phyloP scores from a whole-genome alignment of 2,329 filamentous ascomycete species.

The Botryotinia convoluta region DNA sequence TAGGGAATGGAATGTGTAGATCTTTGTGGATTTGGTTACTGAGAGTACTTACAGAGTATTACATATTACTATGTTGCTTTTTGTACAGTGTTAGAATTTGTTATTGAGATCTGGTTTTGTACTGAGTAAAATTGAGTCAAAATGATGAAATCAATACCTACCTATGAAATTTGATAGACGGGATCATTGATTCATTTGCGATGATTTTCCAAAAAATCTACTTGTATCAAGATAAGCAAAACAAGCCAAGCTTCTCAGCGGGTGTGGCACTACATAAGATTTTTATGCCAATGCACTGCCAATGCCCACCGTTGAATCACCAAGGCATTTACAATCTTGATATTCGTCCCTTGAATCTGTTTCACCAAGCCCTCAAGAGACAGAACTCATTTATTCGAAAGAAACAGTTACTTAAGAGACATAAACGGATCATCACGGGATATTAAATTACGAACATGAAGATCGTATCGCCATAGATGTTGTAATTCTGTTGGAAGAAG shows the following conservation, averaged over 20 bases:
- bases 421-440: neutral
- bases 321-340: neutral
- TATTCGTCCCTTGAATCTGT: neutral
- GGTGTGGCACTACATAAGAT: neutral
- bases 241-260: neutral
- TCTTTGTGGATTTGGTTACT: neutral
- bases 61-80: neutral
- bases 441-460: slow-evolving; percentile 4
- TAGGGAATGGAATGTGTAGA: neutral
- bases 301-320: neutral
- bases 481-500: neutral
- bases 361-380: neutral
- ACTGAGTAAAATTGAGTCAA: neutral
- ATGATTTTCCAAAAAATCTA: neutral
- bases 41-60: neutral
- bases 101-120: neutral
- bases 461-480: slow-evolving; percentile 6
- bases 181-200: neutral
- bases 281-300: slow-evolving; percentile 1
- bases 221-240: neutral
- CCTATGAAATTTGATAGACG: neutral
- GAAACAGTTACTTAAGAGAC: neutral
- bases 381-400: neutral
- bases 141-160: neutral
- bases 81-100: neutral